Evolutionary conservation across 768 basidiomycete genomes (phyloP).

Genomic region (Mycena metata): DNA sequence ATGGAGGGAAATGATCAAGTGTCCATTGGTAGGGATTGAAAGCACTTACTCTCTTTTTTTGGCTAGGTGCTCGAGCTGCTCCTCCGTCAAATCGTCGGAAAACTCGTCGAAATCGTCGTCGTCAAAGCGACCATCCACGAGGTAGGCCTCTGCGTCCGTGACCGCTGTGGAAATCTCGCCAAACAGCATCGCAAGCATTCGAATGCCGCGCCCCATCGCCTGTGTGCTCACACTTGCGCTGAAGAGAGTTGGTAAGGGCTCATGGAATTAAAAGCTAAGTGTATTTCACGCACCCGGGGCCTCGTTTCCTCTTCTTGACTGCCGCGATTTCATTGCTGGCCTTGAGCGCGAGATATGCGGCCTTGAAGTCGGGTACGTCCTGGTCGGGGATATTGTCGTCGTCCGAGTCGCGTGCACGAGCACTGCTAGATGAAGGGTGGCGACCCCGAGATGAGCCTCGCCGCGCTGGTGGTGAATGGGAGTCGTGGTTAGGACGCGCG

Average conservation of each 20-base stretch:
- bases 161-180: constrained; percentile 21
- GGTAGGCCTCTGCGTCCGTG: constrained; percentile 5
- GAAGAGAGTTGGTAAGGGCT: neutral
- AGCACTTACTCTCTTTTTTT: constrained; percentile 23
- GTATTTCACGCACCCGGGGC: neutral
- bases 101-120: constrained; percentile 19
- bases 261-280: neutral
- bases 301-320: constrained; percentile 14
- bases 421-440: neutral
- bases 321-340: neutral
- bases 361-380: constrained; percentile 2
- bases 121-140: neutral
- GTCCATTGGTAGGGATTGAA: neutral
- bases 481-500: neutral
- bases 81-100: neutral
- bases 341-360: constrained; percentile 1
- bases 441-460: neutral
- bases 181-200: constrained; percentile 19
- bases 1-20: no score
- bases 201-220: constrained; percentile 17
- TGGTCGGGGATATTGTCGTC: neutral
- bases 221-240: neutral
- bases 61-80: constrained; percentile 6
- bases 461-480: neutral
- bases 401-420: neutral